Evolutionary conservation across 2,329 filamentous ascomycete genomes (phyloP).

Genomic region (Thelonectria blattea): DNA sequence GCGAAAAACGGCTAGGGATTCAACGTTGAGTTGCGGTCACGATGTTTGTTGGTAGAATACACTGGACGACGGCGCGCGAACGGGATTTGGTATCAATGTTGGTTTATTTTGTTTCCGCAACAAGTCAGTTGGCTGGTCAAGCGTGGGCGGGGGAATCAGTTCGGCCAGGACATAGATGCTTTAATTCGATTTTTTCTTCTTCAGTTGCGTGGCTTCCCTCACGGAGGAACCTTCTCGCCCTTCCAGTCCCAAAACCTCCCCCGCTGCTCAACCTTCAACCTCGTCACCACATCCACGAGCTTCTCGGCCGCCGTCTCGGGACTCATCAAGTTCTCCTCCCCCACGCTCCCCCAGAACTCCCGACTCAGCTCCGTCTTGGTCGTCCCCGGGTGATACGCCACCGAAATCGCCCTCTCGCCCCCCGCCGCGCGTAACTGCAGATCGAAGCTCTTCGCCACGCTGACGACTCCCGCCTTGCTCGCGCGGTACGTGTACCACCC

Average conservation of each 20-base stretch:
- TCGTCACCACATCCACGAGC: conserved; percentile 64
- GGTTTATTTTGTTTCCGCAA: conserved; percentile 18
- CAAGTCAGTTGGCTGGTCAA: conserved; percentile 22
- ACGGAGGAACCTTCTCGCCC: conserved; percentile 56
- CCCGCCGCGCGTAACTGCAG: conserved; percentile 64
- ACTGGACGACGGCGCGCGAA: conserved; percentile 12
- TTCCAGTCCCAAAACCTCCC: conserved; percentile 75
- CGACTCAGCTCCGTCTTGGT: conserved; percentile 76
- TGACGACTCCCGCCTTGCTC: conserved; percentile 76
- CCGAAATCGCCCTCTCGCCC: conserved; percentile 67
- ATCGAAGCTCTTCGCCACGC: conserved; percentile 74
- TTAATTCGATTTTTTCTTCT: conserved; percentile 26
- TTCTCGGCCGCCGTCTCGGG: conserved; percentile 69
- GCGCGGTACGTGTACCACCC: conserved; percentile 86
- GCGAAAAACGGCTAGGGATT: conserved; percentile 9
- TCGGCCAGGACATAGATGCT: conserved; percentile 26
- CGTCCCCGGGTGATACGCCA: conserved; percentile 81
- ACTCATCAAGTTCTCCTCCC: conserved; percentile 67
- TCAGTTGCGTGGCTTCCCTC: background rate
- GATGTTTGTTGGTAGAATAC: conserved; percentile 1
- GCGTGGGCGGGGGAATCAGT: conserved; percentile 22
- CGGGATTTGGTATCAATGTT: conserved; percentile 14
- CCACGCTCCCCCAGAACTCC: conserved; percentile 73
- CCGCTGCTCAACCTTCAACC: conserved; percentile 57
- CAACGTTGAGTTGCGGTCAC: conserved; percentile 7